phyloP scores from a whole-genome alignment of 345 rosid genomes.

The Linum trigynum region DNA sequence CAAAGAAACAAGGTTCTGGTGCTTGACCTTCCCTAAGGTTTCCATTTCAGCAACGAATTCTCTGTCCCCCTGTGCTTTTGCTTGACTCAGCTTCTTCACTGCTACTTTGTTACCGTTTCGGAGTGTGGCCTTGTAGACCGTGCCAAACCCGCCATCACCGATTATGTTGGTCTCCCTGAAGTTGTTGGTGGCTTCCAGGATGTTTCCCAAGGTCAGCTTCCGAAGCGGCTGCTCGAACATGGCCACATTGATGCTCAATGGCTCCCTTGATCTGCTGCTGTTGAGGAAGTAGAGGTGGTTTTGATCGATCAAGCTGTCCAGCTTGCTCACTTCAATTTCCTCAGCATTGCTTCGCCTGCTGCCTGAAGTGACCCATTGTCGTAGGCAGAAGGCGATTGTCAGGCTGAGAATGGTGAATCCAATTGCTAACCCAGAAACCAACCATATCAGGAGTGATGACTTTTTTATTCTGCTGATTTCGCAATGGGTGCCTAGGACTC shows the following conservation, averaged over 20 bases:
- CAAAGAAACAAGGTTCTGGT: slow-evolving; percentile 70
- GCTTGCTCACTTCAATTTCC: slow-evolving; percentile 45
- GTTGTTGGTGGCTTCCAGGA: slow-evolving; percentile 66
- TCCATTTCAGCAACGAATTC: slow-evolving; percentile 96
- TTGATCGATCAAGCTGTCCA: slow-evolving; percentile 40
- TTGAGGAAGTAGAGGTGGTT: slow-evolving; percentile 46
- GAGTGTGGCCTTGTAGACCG: slow-evolving; percentile 70
- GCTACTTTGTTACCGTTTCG: slow-evolving; percentile 61
- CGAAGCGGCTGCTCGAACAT: slow-evolving; percentile 80
- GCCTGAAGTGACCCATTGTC: slow-evolving; percentile 36
- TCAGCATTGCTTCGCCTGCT: slow-evolving; percentile 29
- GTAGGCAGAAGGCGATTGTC: slow-evolving; percentile 24
- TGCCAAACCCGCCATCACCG: slow-evolving; percentile 93
- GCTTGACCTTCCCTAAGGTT: slow-evolving; percentile 90
- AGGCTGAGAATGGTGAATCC: slow-evolving; percentile 34
- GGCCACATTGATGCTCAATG: slow-evolving; percentile 76
- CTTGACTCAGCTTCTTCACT: slow-evolving; percentile 78
- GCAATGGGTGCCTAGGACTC: slow-evolving; percentile 38
- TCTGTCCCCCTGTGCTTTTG: slow-evolving; percentile 72
- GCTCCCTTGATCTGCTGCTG: slow-evolving; percentile 74
- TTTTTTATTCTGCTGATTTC: slow-evolving; percentile 24
- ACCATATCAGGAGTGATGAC: slow-evolving; percentile 35
- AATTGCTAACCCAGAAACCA: slow-evolving; percentile 34
- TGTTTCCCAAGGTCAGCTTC: slow-evolving; percentile 57
- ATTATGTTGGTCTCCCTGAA: slow-evolving; percentile 79